Percentiles rank a stretch among this genome's conserved stretches.
These are phyloP conservation scores for Trapa bicornis DNA, from an alignment of 345 rosid genomes.

Conservation along the genomic window DNA sequence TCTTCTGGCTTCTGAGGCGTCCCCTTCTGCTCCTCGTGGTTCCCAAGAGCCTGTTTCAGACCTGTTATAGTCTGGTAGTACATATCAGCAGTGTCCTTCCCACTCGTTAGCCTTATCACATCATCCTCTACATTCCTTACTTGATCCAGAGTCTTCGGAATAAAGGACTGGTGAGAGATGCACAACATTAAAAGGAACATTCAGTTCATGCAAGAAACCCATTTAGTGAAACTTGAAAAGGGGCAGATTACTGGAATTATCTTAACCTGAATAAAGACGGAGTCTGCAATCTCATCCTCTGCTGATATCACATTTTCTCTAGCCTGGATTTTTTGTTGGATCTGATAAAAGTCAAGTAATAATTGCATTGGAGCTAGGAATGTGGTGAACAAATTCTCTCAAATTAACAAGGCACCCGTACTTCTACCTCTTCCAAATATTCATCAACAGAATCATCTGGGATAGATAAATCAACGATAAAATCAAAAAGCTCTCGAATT, in stretches of 20 bases:
- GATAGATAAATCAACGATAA: constrained; percentile 84
- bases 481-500: constrained; percentile 82
- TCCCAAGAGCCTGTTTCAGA: constrained; percentile 52
- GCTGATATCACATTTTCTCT: constrained; percentile 54
- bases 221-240: not conserved
- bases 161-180: constrained; percentile 45
- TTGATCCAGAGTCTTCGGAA: constrained; percentile 70
- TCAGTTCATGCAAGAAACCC: not conserved
- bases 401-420: constrained; percentile 1
- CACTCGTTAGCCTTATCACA: constrained; percentile 55
- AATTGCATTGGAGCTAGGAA: not conserved
- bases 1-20: constrained; percentile 14
- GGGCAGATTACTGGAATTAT: not conserved
- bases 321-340: constrained; percentile 54
- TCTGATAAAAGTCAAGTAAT: constrained; percentile 25
- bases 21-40: constrained; percentile 15
- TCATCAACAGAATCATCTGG: constrained; percentile 61
- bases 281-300: constrained; percentile 90
- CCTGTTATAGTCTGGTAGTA: constrained; percentile 79
- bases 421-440: constrained; percentile 74
- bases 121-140: constrained; percentile 75
- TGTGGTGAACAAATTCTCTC: not conserved
- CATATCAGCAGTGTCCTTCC: constrained; percentile 64
- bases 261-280: constrained; percentile 81
- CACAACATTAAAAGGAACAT: not conserved